These are phyloP conservation scores for Bacidia rubella DNA, from an alignment of 495 filamentous ascomycete species.

Conservation along the genomic window DNA sequence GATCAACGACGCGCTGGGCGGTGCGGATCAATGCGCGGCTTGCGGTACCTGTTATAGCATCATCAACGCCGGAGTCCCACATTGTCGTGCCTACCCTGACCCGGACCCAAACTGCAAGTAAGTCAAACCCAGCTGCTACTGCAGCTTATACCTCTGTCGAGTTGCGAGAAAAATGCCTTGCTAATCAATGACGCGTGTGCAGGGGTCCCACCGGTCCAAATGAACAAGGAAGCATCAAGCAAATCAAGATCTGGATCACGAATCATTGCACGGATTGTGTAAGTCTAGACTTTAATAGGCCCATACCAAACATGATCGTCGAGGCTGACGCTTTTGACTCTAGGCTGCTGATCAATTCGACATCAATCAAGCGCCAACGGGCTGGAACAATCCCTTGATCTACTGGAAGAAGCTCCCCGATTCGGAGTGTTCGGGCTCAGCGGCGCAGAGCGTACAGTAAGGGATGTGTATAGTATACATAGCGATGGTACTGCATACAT, in stretches of 20 bases:
- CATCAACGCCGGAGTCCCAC: slow-evolving; percentile 8
- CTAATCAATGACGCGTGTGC: not conserved
- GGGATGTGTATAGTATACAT: too few species aligned
- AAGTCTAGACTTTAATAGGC: not conserved
- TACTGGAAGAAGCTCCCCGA: slow-evolving; percentile 9
- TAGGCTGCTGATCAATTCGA: slow-evolving; percentile 7
- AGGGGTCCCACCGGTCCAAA: not conserved
- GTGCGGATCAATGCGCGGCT: slow-evolving; percentile 6
- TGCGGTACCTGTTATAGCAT: slow-evolving; percentile 15
- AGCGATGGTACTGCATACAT: too few species aligned
- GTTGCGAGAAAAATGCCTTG: too few species aligned
- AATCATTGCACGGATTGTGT: slow-evolving; percentile 13
- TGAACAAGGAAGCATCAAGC: slow-evolving; percentile 1
- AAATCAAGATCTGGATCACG: slow-evolving; percentile 12
- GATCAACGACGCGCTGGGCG: slow-evolving; percentile 4
- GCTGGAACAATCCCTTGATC: slow-evolving; percentile 12
- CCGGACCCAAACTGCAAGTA: slow-evolving; percentile 1
- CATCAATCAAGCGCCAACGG: slow-evolving; percentile 4
- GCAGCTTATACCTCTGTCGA: too few species aligned
- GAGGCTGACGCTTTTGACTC: not conserved
- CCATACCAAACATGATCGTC: not conserved
- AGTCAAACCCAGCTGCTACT: not conserved
- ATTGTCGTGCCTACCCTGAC: slow-evolving; percentile 3
- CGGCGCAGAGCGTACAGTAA: too few species aligned
- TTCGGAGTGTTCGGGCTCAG: slow-evolving; percentile 5